These are phyloP conservation scores for Erodium chrysanthum DNA, from an alignment of 441 rosid genomes.

Conservation along the genomic window DNA sequence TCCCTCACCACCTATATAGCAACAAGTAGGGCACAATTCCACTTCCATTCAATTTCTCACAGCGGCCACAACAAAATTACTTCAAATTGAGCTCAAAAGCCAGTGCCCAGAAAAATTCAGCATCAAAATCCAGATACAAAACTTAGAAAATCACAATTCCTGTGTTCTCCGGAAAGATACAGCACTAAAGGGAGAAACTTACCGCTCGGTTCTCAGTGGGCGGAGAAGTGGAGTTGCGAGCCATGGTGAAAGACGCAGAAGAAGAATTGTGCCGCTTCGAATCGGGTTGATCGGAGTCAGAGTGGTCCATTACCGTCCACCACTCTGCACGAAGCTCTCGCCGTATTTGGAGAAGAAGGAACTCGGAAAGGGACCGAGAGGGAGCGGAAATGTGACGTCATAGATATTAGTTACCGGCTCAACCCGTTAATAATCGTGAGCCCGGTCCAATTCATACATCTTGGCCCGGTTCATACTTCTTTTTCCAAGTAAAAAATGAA, in stretches of 20 bases:
- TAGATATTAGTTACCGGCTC: background rate
- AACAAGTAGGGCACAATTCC: conserved; percentile 1
- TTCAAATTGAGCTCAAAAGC: background rate
- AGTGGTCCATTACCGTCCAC: conserved; percentile 39
- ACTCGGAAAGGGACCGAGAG: background rate
- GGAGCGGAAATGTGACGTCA: background rate
- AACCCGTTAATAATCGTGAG: background rate
- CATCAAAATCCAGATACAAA: background rate
- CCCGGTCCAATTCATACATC: background rate
- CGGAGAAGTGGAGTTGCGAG: conserved; percentile 46
- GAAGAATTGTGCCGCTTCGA: conserved; percentile 60
- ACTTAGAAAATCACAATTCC: background rate
- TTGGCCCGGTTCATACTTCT: no score
- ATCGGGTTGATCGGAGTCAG: conserved; percentile 57
- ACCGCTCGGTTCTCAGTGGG: conserved; percentile 43
- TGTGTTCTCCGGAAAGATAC: conserved; percentile 2
- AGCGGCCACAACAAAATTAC: background rate
- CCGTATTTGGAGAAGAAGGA: background rate
- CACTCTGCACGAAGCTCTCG: background rate
- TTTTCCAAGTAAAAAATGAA: no score
- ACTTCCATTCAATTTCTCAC: conserved; percentile 6
- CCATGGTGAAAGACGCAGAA: conserved; percentile 40
- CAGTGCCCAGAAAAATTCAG: background rate
- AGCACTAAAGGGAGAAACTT: conserved; percentile 4
- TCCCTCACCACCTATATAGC: background rate